phyloP scores from a whole-genome alignment of 305 asterid species.

The Fraxinus albicans region DNA sequence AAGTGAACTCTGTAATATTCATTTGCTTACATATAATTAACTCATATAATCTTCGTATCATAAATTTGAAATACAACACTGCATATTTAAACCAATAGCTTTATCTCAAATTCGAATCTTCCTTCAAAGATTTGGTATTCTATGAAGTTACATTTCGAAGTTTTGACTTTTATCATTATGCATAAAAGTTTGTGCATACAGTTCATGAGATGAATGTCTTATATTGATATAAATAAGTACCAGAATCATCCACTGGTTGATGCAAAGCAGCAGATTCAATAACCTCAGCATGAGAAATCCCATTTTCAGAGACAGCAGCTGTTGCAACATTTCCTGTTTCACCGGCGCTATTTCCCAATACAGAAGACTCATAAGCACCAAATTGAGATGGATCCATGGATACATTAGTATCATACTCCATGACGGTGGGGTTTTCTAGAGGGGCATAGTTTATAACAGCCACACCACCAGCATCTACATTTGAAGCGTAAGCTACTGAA shows the following conservation, averaged over 20 bases:
- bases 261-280: slow-evolving; percentile 59
- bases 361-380: slow-evolving; percentile 48
- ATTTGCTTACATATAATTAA: background rate
- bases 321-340: slow-evolving; percentile 41
- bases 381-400: slow-evolving; percentile 42
- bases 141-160: background rate
- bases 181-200: background rate
- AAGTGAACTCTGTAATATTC: background rate
- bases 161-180: slow-evolving; percentile 3
- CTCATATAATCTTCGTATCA: background rate
- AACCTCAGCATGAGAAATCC: slow-evolving; percentile 48
- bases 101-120: background rate
- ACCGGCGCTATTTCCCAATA: slow-evolving; percentile 44
- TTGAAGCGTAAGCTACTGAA: slow-evolving; percentile 27
- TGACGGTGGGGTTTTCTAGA: slow-evolving; percentile 38
- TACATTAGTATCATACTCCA: slow-evolving; percentile 35
- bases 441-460: slow-evolving; percentile 31
- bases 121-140: background rate
- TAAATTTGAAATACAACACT: background rate
- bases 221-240: slow-evolving; percentile 37
- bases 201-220: background rate
- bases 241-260: slow-evolving; percentile 65
- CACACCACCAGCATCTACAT: slow-evolving; percentile 27
- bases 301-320: slow-evolving; percentile 54
- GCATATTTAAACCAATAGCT: background rate